phyloP scores from a whole-genome alignment of 225 moss, liverwort and hornwort genomes.

The Asterella californica region DNA sequence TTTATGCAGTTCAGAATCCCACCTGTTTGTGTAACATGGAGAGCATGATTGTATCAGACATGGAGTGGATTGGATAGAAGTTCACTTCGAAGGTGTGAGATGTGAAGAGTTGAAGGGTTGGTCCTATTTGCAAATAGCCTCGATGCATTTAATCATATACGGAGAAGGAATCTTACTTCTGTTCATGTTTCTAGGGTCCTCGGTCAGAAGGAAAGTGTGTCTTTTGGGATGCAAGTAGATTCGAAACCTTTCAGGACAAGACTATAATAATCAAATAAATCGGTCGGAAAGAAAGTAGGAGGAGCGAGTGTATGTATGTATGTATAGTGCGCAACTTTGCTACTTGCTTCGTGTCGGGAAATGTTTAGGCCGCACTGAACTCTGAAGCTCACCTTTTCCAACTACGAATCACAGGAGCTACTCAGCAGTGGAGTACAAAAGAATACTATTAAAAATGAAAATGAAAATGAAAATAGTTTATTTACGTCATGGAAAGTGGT shows the following conservation, averaged over 20 bases:
- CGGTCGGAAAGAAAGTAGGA: background rate
- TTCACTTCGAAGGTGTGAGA: no score
- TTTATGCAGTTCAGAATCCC: no score
- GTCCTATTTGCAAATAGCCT: no score
- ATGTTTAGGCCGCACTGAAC: slow-evolving; percentile 2
- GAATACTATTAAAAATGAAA: no score
- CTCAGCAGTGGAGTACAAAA: slow-evolving; percentile 1
- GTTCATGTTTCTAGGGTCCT: background rate
- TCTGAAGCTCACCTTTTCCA: background rate
- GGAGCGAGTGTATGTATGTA: background rate
- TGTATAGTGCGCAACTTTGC: background rate
- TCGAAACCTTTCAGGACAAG: background rate
- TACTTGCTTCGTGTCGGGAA: background rate
- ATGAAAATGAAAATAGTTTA: no score
- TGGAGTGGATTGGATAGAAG: no score
- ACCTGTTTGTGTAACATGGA: no score
- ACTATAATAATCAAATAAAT: background rate
- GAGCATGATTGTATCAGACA: no score
- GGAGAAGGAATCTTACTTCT: background rate
- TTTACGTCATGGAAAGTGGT: background rate
- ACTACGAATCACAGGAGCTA: background rate
- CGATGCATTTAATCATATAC: background rate
- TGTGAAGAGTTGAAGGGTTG: no score
- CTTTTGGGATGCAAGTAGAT: background rate
- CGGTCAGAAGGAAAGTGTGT: background rate